phyloP scores from a whole-genome alignment of 208 protist species.

The Trypanosomatidae sp. region DNA sequence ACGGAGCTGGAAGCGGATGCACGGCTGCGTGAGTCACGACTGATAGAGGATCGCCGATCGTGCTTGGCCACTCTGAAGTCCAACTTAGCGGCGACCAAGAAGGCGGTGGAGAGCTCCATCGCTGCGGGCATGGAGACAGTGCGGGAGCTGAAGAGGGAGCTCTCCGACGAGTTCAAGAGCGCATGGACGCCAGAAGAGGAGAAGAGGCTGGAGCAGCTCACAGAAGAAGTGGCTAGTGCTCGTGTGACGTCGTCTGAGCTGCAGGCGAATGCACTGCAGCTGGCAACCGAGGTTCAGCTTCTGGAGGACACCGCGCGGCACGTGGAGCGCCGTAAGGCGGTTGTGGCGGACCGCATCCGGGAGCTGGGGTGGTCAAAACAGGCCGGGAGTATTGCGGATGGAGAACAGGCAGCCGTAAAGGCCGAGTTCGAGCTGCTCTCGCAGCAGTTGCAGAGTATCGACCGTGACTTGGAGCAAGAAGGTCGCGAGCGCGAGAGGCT shows the following conservation, averaged over 20 bases:
- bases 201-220: constrained; percentile 58
- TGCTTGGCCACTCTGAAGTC: constrained; percentile 49
- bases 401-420: constrained; percentile 58
- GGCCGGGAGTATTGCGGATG: constrained; percentile 22
- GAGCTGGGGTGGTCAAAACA: constrained; percentile 64
- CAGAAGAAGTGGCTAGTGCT: constrained; percentile 36
- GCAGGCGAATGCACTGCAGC: constrained; percentile 50
- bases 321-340: constrained; percentile 43
- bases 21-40: constrained; percentile 30
- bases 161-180: constrained; percentile 63
- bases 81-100: constrained; percentile 39
- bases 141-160: constrained; percentile 42
- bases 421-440: constrained; percentile 45
- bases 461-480: constrained; percentile 38
- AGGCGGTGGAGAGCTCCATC: constrained; percentile 48
- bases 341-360: constrained; percentile 58
- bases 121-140: constrained; percentile 32
- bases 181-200: constrained; percentile 69
- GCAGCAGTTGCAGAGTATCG: constrained; percentile 44
- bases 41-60: constrained; percentile 42
- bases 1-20: constrained; percentile 51
- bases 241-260: constrained; percentile 34
- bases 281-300: constrained; percentile 66
- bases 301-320: constrained; percentile 74
- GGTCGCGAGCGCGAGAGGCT: constrained; percentile 42